phyloP scores from a whole-genome alignment of 2,329 filamentous ascomycete genomes.

The Neofusicoccum sp. region DNA sequence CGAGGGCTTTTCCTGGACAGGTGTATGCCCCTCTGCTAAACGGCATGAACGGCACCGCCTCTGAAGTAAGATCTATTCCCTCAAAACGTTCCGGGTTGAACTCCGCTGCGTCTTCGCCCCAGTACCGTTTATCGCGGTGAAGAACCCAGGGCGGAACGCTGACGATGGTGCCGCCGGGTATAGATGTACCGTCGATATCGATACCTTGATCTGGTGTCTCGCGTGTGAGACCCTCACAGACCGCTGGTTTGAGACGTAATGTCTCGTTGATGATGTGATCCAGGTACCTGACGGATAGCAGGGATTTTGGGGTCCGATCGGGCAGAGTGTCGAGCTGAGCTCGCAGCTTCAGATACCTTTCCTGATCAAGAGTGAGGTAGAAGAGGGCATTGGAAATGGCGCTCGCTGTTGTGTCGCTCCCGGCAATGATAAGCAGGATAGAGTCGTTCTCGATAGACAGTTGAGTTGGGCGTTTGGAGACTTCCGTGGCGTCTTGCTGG shows the following conservation, averaged over 20 bases:
- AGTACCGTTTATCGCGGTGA: conserved; percentile 16
- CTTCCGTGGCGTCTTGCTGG: conserved; percentile 39
- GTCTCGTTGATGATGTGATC: conserved; percentile 45
- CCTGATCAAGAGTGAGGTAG: conserved; percentile 25
- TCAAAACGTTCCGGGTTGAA: conserved; percentile 13
- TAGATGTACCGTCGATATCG: conserved; percentile 31
- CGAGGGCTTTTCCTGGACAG: conserved; percentile 24
- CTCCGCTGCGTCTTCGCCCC: background rate
- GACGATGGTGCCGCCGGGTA: conserved; percentile 32
- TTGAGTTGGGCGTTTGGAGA: conserved; percentile 26
- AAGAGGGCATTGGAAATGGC: conserved; percentile 1
- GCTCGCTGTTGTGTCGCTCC: conserved; percentile 19
- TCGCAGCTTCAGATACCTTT: conserved; percentile 8
- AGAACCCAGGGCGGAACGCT: conserved; percentile 24
- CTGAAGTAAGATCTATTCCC: background rate
- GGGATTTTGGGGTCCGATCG: conserved; percentile 28
- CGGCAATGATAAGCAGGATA: conserved; percentile 34
- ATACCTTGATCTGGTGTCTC: conserved; percentile 40
- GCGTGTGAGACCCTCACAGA: conserved; percentile 33
- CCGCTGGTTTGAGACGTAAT: conserved; percentile 42
- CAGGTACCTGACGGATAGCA: conserved; percentile 31
- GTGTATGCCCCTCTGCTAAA: background rate
- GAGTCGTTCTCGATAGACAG: conserved; percentile 33
- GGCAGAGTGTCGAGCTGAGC: conserved; percentile 21
- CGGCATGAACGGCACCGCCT: conserved; percentile 2